phyloP scores from a whole-genome alignment of 2,329 filamentous ascomycete genomes.

The Pseudomassariella vexata region DNA sequence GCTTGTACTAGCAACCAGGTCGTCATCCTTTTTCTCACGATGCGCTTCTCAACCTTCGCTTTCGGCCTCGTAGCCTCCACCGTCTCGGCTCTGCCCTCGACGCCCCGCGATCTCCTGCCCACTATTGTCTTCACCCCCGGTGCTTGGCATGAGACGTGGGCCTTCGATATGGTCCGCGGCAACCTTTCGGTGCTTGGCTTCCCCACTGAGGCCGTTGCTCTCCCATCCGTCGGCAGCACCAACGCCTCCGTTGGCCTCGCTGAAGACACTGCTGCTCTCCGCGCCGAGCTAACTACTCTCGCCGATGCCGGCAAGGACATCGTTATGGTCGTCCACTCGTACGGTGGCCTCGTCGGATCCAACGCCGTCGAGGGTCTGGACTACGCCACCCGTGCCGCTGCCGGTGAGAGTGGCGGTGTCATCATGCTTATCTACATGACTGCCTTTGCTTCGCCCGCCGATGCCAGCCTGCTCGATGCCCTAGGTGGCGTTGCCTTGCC shows the following conservation, averaged over 20 bases:
- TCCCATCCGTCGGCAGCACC: slow-evolving; percentile 13
- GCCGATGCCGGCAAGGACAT: slow-evolving; percentile 12
- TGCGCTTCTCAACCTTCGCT: too few species aligned
- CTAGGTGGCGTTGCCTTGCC: slow-evolving; percentile 15
- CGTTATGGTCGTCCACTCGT: slow-evolving; percentile 17
- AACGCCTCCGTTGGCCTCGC: slow-evolving; percentile 14
- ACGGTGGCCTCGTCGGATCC: slow-evolving; percentile 17
- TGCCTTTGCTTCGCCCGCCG: slow-evolving; percentile 16
- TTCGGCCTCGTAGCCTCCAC: too few species aligned
- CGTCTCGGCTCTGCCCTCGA: too few species aligned
- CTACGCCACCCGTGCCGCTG: slow-evolving; percentile 9
- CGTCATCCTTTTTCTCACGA: too few species aligned
- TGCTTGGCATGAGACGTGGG: slow-evolving; percentile 1
- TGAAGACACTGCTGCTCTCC: slow-evolving; percentile 12
- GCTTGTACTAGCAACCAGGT: too few species aligned
- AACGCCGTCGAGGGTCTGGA: slow-evolving; percentile 16
- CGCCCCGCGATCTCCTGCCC: too few species aligned
- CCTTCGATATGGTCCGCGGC: neutral
- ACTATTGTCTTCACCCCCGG: slow-evolving; percentile 2
- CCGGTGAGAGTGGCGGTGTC: slow-evolving; percentile 14
- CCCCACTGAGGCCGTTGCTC: slow-evolving; percentile 10
- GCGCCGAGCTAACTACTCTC: slow-evolving; percentile 10
- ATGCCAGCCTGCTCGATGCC: slow-evolving; percentile 12
- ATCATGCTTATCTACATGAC: slow-evolving; percentile 16
- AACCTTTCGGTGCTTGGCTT: slow-evolving; percentile 7